phyloP scores from a whole-genome alignment of 768 basidiomycete genomes.

The Lanmaoa rubissima region DNA sequence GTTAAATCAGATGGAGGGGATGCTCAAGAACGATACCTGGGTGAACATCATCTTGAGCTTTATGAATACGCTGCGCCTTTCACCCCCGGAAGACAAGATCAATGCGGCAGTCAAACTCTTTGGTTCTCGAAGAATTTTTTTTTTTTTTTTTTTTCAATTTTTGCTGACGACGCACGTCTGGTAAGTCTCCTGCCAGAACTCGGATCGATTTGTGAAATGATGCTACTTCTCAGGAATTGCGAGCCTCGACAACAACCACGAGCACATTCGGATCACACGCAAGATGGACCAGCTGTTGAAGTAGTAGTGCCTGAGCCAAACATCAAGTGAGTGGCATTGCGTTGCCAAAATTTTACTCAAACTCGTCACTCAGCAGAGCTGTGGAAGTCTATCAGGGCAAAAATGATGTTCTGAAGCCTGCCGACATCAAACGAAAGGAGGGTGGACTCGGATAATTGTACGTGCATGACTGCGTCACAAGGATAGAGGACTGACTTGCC shows the following conservation, averaged over 20 bases:
- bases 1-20: conserved; percentile 3
- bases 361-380: not conserved
- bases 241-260: not conserved
- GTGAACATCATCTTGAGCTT: not conserved
- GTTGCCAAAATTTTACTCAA: not conserved
- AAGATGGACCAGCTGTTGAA: not conserved
- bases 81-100: conserved; percentile 4
- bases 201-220: not conserved
- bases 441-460: not conserved
- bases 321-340: not conserved
- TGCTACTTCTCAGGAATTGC: not conserved
- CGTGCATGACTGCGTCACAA: not conserved
- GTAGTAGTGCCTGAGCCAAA: not conserved
- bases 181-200: not conserved
- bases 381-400: not conserved
- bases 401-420: too few relatives aligned
- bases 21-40: conserved; percentile 4
- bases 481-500: not conserved
- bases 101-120: conserved; percentile 4
- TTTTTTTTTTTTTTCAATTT: conserved; percentile 13
- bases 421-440: not conserved
- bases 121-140: not conserved
- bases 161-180: conserved; percentile 4
- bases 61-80: not conserved
- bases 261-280: not conserved